Evolutionary conservation across 768 basidiomycete species (phyloP), one percentile per base, ranked within the genome.

Genomic region (Saitozyma sp.): DNA sequence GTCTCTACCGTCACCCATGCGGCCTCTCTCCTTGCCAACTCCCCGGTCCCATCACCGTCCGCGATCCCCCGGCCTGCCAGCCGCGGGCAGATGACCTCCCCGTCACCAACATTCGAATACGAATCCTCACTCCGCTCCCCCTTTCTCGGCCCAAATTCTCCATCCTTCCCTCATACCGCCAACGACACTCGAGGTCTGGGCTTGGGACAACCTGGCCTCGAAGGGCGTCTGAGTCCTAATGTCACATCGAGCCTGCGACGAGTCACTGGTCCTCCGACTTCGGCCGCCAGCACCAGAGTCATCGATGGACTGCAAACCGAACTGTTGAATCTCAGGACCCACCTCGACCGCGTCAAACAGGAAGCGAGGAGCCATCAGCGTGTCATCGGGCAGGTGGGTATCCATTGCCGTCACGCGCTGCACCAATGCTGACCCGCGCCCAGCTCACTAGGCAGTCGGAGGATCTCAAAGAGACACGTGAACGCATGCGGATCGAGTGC

Each of bases 381-480:
- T 14, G 56, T 69, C 0, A 67, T 75, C 11, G 70, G 67, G 38
- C 66, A 64, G 50, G 74, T 75, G 20, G 52, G 63, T 20, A 3
- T 20, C 11, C 19, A 20, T 11, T 43, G 16, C 17, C 16, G 9
- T 42, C 6, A 8, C 40, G 17, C 49, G 6, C 43, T n/a, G 14
- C 29, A 17, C 10, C 19, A 17, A 14, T 8, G 56, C 60, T 64
- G 42, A 65, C 58, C 7, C 16, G 29, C 29, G 29, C 20, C 1
- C 58, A 77, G 75, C 62, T 77, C 10, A 77, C 75, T 6, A 48
- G 76, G 8, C 76, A 75, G 56, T 75, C 67, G 8, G 78, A 79
- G 43, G 78, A 79, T 66, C 70, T 79, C 19, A 77, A 75, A 53
- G 76, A 77, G 43, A 77, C 78, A 5, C 66, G 69, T 54, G 76